These are phyloP conservation scores for Pharus latifolius DNA, from an alignment of 176 grass and related monocot species.

Conservation along the genomic window DNA sequence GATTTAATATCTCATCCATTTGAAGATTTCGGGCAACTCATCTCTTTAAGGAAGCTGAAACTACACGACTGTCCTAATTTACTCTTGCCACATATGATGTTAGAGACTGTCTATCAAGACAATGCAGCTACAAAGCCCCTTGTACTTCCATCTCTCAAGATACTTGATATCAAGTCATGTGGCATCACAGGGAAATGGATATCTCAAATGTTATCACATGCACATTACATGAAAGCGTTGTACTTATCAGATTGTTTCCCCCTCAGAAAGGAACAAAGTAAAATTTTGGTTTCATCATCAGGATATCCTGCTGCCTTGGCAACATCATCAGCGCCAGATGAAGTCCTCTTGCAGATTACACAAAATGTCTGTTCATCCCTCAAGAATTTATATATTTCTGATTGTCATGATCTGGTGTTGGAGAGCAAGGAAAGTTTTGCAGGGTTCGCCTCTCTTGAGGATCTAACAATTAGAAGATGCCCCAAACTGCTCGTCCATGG, in stretches of 20 bases:
- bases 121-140: background rate
- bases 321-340: too few relatives aligned
- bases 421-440: too few relatives aligned
- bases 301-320: background rate
- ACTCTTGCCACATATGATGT: background rate
- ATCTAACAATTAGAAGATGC: too few relatives aligned
- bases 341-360: too few relatives aligned
- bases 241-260: background rate
- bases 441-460: too few relatives aligned
- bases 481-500: too few relatives aligned
- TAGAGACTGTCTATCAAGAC: background rate
- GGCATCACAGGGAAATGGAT: background rate
- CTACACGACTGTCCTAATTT: conserved; percentile 6
- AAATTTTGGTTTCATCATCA: background rate
- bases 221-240: background rate
- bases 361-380: too few relatives aligned
- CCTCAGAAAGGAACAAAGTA: background rate
- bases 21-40: background rate
- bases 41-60: conserved; percentile 4
- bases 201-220: background rate
- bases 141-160: background rate
- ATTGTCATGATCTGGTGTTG: too few relatives aligned
- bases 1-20: background rate
- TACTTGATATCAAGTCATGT: background rate
- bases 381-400: too few relatives aligned